Evolutionary conservation across 2,329 filamentous ascomycete genomes (phyloP).

Genomic region (Onygenales sp.): DNA sequence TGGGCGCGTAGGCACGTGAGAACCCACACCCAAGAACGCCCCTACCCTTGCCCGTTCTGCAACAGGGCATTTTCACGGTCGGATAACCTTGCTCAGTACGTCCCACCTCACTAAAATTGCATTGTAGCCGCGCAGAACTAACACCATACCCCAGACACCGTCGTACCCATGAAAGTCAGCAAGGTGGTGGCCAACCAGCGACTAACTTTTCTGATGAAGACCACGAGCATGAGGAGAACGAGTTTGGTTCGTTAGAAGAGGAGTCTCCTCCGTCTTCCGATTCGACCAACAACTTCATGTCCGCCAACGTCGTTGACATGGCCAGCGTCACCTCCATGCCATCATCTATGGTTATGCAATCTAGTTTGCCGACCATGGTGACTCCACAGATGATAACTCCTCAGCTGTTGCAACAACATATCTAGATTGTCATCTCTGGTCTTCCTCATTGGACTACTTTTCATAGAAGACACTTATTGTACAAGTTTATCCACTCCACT

Average conservation of each 20-base stretch:
- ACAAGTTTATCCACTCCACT: too few species aligned
- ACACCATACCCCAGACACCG: slow-evolving; percentile 43
- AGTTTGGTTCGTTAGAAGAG: slow-evolving; percentile 70
- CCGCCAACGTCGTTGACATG: slow-evolving; percentile 24
- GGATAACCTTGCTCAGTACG: slow-evolving; percentile 96
- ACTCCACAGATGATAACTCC: slow-evolving; percentile 34
- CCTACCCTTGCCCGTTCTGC: slow-evolving; percentile 94
- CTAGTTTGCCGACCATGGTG: slow-evolving; percentile 32
- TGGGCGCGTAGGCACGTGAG: slow-evolving; percentile 74
- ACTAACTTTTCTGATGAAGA: slow-evolving; percentile 58
- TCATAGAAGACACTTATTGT: too few species aligned
- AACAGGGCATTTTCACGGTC: slow-evolving; percentile 98
- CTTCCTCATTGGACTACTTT: neutral
- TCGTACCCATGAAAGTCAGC: slow-evolving; percentile 70
- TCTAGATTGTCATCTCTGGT: slow-evolving; percentile 17
- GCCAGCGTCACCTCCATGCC: slow-evolving; percentile 28
- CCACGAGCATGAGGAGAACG: slow-evolving; percentile 79
- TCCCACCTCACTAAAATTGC: slow-evolving; percentile 22
- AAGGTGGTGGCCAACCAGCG: slow-evolving; percentile 45
- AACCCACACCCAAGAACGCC: slow-evolving; percentile 98
- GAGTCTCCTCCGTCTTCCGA: slow-evolving; percentile 57
- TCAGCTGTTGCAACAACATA: slow-evolving; percentile 34
- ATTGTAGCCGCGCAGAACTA: slow-evolving; percentile 14
- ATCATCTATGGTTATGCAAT: slow-evolving; percentile 24
- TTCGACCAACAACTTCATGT: slow-evolving; percentile 13